Conservation (phyloP, 2,329 filamentous ascomycete species). For the Xylaria hypoxylon region DNA sequence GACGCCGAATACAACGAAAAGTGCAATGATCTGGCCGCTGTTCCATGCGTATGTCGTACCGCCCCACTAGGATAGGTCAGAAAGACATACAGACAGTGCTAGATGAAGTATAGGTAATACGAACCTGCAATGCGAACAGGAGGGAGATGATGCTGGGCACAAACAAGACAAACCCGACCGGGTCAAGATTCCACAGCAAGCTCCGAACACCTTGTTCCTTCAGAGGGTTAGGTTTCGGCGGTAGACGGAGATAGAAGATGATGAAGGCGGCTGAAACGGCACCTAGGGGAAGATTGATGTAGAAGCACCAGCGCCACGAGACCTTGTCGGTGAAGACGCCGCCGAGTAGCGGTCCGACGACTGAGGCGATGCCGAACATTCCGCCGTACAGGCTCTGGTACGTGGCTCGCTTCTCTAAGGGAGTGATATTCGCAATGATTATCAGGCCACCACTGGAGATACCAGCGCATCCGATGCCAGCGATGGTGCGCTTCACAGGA, state of each 20-base stretch:
- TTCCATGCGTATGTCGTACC: slow-evolving; percentile 51
- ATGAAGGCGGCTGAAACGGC: too few relatives aligned
- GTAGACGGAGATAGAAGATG: too few relatives aligned
- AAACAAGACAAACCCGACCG: too few relatives aligned
- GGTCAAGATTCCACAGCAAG: too few relatives aligned
- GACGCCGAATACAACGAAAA: slow-evolving; percentile 50
- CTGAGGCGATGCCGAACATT: slow-evolving; percentile 54
- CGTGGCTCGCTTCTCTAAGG: slow-evolving; percentile 38
- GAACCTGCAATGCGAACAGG: too few relatives aligned
- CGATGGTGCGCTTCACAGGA: slow-evolving; percentile 39
- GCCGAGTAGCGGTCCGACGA: slow-evolving; percentile 38
- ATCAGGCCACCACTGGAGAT: slow-evolving; percentile 37
- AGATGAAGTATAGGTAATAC: too few relatives aligned
- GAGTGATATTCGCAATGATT: slow-evolving; percentile 37
- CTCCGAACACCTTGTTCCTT: too few relatives aligned
- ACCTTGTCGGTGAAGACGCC: slow-evolving; percentile 34
- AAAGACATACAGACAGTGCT: too few relatives aligned
- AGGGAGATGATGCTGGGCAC: too few relatives aligned
- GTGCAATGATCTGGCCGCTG: slow-evolving; percentile 48
- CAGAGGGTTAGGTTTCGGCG: too few relatives aligned
- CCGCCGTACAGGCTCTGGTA: slow-evolving; percentile 52
- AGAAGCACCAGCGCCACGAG: slow-evolving; percentile 41
- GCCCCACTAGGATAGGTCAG: slow-evolving; percentile 51
- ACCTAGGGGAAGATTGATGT: slow-evolving; percentile 39
- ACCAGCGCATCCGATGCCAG: slow-evolving; percentile 37